Evolutionary conservation across 768 basidiomycete genomes (phyloP).

Genomic region (Leccinellum albellum): DNA sequence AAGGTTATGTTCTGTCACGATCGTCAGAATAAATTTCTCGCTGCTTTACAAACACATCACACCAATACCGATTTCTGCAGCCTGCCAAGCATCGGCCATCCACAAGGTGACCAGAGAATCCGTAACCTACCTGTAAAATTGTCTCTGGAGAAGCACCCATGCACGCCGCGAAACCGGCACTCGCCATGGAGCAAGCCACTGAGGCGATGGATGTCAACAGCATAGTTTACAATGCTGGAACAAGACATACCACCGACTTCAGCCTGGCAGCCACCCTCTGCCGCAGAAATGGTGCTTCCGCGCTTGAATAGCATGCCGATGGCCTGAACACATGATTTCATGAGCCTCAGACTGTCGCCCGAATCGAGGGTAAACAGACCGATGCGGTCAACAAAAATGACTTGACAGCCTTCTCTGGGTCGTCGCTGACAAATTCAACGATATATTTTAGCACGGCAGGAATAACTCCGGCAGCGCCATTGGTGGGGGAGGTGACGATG

Average conservation of each 20-base stretch:
- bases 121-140: conserved; percentile 57
- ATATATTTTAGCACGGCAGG: conserved; percentile 91
- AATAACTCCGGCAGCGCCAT: conserved; percentile 92
- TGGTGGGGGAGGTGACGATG: conserved; percentile 93
- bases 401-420: conserved; percentile 80
- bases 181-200: conserved; percentile 97
- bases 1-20: conserved; percentile 66
- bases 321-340: conserved; percentile 44
- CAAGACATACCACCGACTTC: conserved; percentile 76
- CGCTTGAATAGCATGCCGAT: conserved; percentile 96
- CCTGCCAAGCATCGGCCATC: conserved; percentile 33
- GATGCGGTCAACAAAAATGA: conserved; percentile 90
- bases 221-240: background rate
- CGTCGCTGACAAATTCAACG: conserved; percentile 87
- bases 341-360: background rate
- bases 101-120: background rate
- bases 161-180: conserved; percentile 89
- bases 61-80: conserved; percentile 92
- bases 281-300: conserved; percentile 94
- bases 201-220: conserved; percentile 1
- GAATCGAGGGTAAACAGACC: conserved; percentile 39
- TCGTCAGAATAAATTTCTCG: conserved; percentile 2
- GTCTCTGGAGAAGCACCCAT: conserved; percentile 89
- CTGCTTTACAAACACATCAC: conserved; percentile 12
- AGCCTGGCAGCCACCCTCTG: conserved; percentile 93